Percentiles rank a stretch among this genome's conserved stretches.
Conservation (phyloP, 768 basidiomycete genomes). For the Tephrocybe sp. region DNA sequence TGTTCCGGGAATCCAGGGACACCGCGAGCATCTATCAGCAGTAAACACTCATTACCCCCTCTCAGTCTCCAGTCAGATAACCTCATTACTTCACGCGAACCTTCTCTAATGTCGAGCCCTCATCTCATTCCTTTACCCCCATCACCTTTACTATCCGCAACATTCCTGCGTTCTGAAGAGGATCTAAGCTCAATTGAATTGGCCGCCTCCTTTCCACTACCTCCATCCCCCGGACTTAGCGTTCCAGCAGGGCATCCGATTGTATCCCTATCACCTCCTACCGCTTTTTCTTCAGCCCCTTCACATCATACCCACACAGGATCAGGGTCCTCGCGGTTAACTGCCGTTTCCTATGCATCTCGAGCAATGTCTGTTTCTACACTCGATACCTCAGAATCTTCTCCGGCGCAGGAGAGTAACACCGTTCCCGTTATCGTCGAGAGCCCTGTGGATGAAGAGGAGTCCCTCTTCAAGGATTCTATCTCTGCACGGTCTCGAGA, state of each 20-base stretch:
- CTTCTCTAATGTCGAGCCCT: conserved; percentile 1
- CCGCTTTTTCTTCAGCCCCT: conserved; percentile 7
- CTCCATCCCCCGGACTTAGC: conserved; percentile 13
- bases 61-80: neutral
- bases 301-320: conserved; percentile 7
- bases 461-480: conserved; percentile 1
- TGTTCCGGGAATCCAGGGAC: neutral
- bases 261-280: conserved; percentile 13
- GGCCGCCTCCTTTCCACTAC: conserved; percentile 16
- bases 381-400: conserved; percentile 19
- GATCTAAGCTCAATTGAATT: neutral
- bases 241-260: conserved; percentile 5
- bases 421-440: conserved; percentile 34
- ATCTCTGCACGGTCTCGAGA: conserved; percentile 14
- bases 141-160: conserved; percentile 11
- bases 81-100: neutral
- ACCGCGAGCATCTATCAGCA: neutral
- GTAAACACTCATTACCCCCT: neutral
- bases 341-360: conserved; percentile 31
- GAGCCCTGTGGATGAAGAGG: conserved; percentile 31
- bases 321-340: conserved; percentile 24
- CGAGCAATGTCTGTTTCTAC: conserved; percentile 25
- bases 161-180: neutral
- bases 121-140: conserved; percentile 17
- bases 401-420: conserved; percentile 9